Conservation (phyloP, 805 yeast genomes). For the Diddensiella transvaalensis region DNA sequence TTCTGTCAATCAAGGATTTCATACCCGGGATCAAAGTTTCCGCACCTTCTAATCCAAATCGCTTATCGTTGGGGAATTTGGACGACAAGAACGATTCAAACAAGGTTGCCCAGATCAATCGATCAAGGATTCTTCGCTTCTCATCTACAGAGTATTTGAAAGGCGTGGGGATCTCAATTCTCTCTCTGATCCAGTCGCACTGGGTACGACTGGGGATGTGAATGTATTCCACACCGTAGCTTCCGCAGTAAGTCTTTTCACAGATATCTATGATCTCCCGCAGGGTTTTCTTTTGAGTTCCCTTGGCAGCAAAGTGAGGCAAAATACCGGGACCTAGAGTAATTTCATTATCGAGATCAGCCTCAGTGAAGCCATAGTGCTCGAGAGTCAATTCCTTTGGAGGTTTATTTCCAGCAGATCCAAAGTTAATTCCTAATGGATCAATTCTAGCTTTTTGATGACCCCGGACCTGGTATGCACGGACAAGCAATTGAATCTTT, state of each 20-base stretch:
- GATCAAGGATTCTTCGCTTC: constrained; percentile 93
- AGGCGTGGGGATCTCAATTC: constrained; percentile 89
- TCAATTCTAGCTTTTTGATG: constrained; percentile 93
- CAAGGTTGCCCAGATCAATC: constrained; percentile 93
- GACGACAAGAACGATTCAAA: constrained; percentile 91
- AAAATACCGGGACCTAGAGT: constrained; percentile 96
- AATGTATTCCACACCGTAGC: constrained; percentile 91
- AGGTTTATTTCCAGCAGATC: constrained; percentile 46
- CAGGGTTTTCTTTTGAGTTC: constrained; percentile 63
- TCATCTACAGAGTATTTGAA: constrained; percentile 79
- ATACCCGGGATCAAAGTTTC: constrained; percentile 96
- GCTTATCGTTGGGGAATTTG: constrained; percentile 96
- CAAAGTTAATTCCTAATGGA: constrained; percentile 89
- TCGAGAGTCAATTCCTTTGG: constrained; percentile 91
- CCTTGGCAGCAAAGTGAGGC: constrained; percentile 77
- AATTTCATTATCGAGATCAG: constrained; percentile 77
- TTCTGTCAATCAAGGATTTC: constrained; percentile 89
- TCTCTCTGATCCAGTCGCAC: constrained; percentile 98
- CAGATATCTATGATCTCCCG: constrained; percentile 74
- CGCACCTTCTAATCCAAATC: constrained; percentile 98
- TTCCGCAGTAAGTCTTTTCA: constrained; percentile 80
- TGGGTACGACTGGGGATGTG: constrained; percentile 93
- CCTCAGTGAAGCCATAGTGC: constrained; percentile 85
- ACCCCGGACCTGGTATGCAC: constrained; percentile 99
- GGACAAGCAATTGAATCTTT: constrained; percentile 91